phyloP scores from a whole-genome alignment of 768 basidiomycete genomes.

The Strobilomyces confusus region DNA sequence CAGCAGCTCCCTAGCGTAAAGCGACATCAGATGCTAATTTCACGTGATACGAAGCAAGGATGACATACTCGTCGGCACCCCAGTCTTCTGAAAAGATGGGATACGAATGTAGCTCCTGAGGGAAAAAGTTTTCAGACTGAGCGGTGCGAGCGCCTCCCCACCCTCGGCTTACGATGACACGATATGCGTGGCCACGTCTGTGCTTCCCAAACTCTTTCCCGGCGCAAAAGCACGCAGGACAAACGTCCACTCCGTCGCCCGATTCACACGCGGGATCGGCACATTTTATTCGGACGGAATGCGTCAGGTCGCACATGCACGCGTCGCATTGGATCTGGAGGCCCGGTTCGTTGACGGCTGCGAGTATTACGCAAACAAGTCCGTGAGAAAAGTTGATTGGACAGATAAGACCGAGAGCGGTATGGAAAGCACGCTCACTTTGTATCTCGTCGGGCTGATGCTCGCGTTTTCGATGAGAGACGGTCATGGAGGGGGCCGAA shows the following conservation, averaged over 20 bases:
- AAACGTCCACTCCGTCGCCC: constrained; percentile 85
- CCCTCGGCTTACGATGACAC: constrained; percentile 67
- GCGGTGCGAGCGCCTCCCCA: not conserved
- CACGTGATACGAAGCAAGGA: not conserved
- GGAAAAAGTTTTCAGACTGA: not conserved
- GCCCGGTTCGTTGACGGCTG: constrained; percentile 78
- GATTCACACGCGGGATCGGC: constrained; percentile 75
- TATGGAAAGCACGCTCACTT: constrained; percentile 38
- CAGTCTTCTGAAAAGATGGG: constrained; percentile 94
- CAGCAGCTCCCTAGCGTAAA: constrained; percentile 66
- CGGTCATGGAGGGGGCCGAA: constrained; percentile 43
- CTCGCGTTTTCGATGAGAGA: constrained; percentile 64
- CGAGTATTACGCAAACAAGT: constrained; percentile 25
- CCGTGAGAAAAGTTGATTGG: constrained; percentile 27
- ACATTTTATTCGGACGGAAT: constrained; percentile 96
- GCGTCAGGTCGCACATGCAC: constrained; percentile 86
- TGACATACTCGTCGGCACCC: constrained; percentile 92
- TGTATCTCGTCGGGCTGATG: constrained; percentile 62
- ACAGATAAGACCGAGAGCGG: not conserved
- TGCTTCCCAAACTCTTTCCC: constrained; percentile 89
- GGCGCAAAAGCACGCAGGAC: constrained; percentile 86
- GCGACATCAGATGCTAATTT: constrained; percentile 3
- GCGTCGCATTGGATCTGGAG: constrained; percentile 81
- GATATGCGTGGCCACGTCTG: constrained; percentile 83
- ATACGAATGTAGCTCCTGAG: constrained; percentile 90